A percentile compares a stretch with the other conserved stretches of the same genome.
phyloP scores from a whole-genome alignment of 2,329 filamentous ascomycete species.

The Ceratocystis destructans region DNA sequence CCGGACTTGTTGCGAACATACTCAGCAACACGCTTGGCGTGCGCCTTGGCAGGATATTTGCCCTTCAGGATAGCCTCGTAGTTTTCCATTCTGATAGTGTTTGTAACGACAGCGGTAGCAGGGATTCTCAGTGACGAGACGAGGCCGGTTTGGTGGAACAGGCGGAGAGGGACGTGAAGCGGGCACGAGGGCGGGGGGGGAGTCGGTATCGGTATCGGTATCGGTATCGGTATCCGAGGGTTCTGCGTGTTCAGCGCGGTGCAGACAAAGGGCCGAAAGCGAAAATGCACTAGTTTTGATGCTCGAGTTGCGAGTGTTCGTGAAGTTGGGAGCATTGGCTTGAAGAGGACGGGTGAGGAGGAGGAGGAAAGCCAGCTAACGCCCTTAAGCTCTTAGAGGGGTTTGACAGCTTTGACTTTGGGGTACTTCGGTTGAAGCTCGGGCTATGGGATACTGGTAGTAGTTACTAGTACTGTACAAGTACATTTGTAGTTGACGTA shows the following conservation, averaged over 20 bases:
- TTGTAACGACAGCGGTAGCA: not conserved
- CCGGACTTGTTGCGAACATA: constrained; percentile 57
- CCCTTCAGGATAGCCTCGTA: constrained; percentile 40
- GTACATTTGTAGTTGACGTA: not conserved
- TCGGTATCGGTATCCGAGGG: not conserved
- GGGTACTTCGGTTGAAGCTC: not conserved
- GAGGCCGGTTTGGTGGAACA: not conserved
- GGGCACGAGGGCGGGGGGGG: not conserved
- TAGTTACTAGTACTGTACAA: not conserved
- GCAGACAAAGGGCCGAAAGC: not conserved
- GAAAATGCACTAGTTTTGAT: not conserved
- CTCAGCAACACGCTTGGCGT: constrained; percentile 71
- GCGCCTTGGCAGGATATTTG: constrained; percentile 72
- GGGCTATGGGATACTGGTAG: not conserved
- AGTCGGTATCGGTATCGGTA: not conserved
- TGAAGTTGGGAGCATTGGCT: no score
- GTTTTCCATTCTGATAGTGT: constrained; percentile 17
- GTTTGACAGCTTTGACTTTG: no score
- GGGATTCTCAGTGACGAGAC: constrained; percentile 9
- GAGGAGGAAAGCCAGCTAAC: no score
- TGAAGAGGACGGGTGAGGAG: no score
- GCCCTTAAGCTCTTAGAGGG: no score
- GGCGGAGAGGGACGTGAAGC: not conserved
- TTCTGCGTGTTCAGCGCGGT: not conserved
- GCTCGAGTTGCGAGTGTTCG: no score